Percentiles rank a stretch among this genome's conserved stretches.
Conservation (phyloP, 1,139 yeast species). For the Yamadazyma aaseri region DNA sequence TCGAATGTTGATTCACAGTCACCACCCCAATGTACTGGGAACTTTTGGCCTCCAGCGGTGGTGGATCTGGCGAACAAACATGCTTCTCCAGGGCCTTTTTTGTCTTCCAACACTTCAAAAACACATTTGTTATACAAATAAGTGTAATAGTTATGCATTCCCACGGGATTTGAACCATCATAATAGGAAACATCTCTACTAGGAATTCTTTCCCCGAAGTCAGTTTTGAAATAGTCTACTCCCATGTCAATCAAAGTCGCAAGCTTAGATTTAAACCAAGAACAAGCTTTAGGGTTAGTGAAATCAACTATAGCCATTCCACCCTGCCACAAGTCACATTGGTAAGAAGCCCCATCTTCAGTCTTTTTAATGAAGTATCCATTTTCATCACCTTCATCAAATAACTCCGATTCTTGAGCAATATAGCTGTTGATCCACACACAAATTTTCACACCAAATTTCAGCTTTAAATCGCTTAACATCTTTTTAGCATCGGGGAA, state of each 20-base stretch:
- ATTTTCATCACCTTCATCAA: slow-evolving; percentile 25
- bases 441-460: slow-evolving; percentile 27
- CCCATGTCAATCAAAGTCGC: slow-evolving; percentile 27
- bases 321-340: slow-evolving; percentile 38
- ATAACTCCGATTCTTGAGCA: slow-evolving; percentile 31
- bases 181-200: slow-evolving; percentile 23
- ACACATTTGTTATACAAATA: slow-evolving; percentile 31
- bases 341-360: slow-evolving; percentile 28
- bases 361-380: slow-evolving; percentile 26
- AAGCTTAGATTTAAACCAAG: slow-evolving; percentile 29
- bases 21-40: slow-evolving; percentile 42
- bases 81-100: slow-evolving; percentile 26
- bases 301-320: slow-evolving; percentile 39
- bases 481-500: slow-evolving; percentile 29
- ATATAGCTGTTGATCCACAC: slow-evolving; percentile 39
- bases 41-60: slow-evolving; percentile 34
- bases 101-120: slow-evolving; percentile 27
- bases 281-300: slow-evolving; percentile 32
- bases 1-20: slow-evolving; percentile 36
- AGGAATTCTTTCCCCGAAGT: slow-evolving; percentile 38
- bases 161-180: slow-evolving; percentile 27
- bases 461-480: slow-evolving; percentile 24
- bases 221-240: slow-evolving; percentile 36
- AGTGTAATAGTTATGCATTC: slow-evolving; percentile 36
- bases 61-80: slow-evolving; percentile 36